phyloP scores from a whole-genome alignment of 345 rosid species.

The Capsella bursapastoris region DNA sequence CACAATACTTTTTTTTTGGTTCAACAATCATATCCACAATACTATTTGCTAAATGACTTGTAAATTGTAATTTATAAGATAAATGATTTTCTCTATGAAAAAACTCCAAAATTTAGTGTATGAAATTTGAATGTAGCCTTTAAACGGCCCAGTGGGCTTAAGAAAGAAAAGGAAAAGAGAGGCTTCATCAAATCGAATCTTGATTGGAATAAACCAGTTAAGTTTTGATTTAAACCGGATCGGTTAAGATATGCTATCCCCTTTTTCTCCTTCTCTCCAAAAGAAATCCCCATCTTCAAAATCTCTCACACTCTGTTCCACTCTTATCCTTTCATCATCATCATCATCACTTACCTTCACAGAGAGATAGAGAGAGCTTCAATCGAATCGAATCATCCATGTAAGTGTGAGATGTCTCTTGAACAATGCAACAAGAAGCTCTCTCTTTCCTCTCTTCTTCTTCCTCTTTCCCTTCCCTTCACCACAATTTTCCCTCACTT shows the following conservation, averaged over 20 bases:
- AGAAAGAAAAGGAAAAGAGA: too few species aligned
- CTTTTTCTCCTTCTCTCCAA: not conserved
- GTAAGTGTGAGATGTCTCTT: slow-evolving; percentile 44
- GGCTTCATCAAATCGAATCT: too few species aligned
- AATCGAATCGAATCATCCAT: slow-evolving; percentile 9
- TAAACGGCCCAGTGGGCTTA: too few species aligned
- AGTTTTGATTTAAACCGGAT: slow-evolving; percentile 6
- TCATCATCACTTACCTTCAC: slow-evolving; percentile 7
- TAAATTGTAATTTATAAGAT: too few species aligned
- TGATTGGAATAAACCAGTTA: slow-evolving; percentile 22
- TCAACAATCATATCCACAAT: too few species aligned
- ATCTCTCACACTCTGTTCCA: slow-evolving; percentile 16
- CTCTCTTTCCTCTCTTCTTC: slow-evolving; percentile 50
- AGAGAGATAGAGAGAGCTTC: not conserved
- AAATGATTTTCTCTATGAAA: too few species aligned
- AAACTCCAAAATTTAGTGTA: too few species aligned
- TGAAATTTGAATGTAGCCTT: too few species aligned
- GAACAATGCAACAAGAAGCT: slow-evolving; percentile 62
- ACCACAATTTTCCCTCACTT: slow-evolving; percentile 49
- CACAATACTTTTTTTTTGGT: too few species aligned
- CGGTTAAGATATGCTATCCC: not conserved
- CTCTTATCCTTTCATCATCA: slow-evolving; percentile 39
- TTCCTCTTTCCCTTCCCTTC: slow-evolving; percentile 44
- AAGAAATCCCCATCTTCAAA: slow-evolving; percentile 32
- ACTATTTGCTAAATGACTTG: too few species aligned